Conservation (phyloP, 2,329 filamentous ascomycete species). For the Erysiphe neolycopersici region DNA sequence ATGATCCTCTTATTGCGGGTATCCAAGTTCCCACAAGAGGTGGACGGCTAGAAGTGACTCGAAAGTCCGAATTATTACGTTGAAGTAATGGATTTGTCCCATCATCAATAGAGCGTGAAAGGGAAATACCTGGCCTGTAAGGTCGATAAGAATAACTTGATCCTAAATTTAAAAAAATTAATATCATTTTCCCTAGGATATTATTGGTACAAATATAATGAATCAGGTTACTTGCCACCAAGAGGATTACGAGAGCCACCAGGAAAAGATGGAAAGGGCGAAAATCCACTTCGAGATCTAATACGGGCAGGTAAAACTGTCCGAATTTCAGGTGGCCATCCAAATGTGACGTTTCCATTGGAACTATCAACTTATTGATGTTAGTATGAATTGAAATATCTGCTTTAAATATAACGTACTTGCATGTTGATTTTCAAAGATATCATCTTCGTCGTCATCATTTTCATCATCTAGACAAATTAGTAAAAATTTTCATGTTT, state of each 20-base stretch:
- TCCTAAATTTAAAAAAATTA: conserved; percentile 6
- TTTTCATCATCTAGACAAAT: conserved; percentile 30
- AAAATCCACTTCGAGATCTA: conserved; percentile 27
- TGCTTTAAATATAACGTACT: conserved; percentile 17
- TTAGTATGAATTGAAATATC: conserved; percentile 1
- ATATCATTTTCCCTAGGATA: background rate
- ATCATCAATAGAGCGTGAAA: conserved; percentile 39
- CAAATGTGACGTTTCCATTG: conserved; percentile 17
- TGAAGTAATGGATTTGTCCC: conserved; percentile 70
- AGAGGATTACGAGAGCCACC: conserved; percentile 26
- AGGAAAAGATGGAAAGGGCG: conserved; percentile 36
- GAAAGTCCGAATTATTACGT: conserved; percentile 20
- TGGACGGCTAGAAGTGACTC: conserved; percentile 22
- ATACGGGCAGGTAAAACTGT: conserved; percentile 19
- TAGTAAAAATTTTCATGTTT: background rate
- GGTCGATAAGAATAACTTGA: conserved; percentile 19
- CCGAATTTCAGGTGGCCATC: conserved; percentile 31
- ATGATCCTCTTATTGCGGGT: conserved; percentile 17
- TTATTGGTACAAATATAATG: background rate
- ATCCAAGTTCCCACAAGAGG: conserved; percentile 24
- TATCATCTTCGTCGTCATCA: conserved; percentile 39
- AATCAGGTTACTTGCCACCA: conserved; percentile 18
- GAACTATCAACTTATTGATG: conserved; percentile 3
- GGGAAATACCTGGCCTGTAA: conserved; percentile 23
- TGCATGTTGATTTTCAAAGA: conserved; percentile 32